These are phyloP conservation scores for Blastocystis hominis DNA, from an alignment of 352 stramenopile species.

Conservation along the genomic window DNA sequence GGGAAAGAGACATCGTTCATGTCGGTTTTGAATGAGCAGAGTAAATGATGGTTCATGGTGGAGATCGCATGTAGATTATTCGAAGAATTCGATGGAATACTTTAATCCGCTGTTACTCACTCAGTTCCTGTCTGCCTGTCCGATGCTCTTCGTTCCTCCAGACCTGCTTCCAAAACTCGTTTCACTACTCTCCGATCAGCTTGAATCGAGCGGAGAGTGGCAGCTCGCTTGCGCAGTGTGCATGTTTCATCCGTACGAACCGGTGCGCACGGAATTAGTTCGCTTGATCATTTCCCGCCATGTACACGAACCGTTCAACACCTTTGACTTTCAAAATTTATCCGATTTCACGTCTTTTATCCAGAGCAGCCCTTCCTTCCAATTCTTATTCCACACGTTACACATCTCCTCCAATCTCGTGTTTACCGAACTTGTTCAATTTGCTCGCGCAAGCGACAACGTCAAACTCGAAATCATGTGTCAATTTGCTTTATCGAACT, in stretches of 20 bases:
- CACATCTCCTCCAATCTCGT: neutral
- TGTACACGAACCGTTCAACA: neutral
- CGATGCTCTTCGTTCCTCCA: neutral
- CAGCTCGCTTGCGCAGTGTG: neutral
- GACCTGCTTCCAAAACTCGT: neutral
- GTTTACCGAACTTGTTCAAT: neutral
- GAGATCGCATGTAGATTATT: neutral
- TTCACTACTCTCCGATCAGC: neutral
- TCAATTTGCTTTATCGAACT: neutral
- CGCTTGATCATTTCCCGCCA: neutral
- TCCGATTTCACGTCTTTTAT: neutral
- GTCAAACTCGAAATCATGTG: neutral
- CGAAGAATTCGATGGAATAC: neutral
- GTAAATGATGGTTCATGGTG: neutral
- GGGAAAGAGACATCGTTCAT: neutral
- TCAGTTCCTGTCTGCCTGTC: neutral
- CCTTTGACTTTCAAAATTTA: neutral
- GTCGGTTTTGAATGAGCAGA: neutral
- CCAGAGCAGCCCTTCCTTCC: neutral
- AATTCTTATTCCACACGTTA: neutral
- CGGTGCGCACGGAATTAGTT: neutral
- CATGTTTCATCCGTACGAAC: slow-evolving; percentile 30
- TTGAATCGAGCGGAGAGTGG: neutral
- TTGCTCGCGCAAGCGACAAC: neutral
- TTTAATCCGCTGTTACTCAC: neutral